Evolutionary conservation across 768 basidiomycete species (phyloP).

Genomic region (Pisolithus albus): DNA sequence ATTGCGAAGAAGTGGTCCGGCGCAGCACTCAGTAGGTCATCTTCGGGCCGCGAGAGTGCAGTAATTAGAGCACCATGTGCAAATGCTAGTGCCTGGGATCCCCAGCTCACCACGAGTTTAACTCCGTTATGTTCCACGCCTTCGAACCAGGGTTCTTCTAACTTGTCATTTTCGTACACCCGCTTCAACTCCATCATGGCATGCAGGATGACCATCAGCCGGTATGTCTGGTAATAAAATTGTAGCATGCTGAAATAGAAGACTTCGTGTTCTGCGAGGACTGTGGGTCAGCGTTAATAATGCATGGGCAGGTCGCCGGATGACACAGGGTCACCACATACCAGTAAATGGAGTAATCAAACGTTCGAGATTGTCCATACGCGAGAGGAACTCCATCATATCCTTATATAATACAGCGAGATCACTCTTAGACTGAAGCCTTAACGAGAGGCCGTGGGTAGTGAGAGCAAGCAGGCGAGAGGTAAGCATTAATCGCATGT

Average conservation of each 20-base stretch:
- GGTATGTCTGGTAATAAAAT: constrained; percentile 35
- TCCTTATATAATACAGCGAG: constrained; percentile 30
- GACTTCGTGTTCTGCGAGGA: constrained; percentile 35
- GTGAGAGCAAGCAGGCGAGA: constrained; percentile 31
- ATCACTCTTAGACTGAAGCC: constrained; percentile 19
- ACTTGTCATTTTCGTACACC: constrained; percentile 12
- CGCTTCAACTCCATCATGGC: constrained; percentile 25
- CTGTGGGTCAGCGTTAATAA: constrained; percentile 27
- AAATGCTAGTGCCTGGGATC: constrained; percentile 31
- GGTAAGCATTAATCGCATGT: constrained; percentile 32
- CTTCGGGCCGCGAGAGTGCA: constrained; percentile 29
- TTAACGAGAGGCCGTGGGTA: constrained; percentile 27
- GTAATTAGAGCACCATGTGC: constrained; percentile 34
- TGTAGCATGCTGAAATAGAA: constrained; percentile 38
- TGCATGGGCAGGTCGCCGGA: constrained; percentile 1
- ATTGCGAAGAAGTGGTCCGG: constrained; percentile 38
- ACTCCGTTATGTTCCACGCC: constrained; percentile 27
- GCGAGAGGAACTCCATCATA: constrained; percentile 24
- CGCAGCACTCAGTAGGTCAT: constrained; percentile 31
- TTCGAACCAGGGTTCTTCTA: constrained; percentile 26
- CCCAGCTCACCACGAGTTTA: constrained; percentile 30
- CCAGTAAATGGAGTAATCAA: constrained; percentile 33
- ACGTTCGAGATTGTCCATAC: constrained; percentile 32
- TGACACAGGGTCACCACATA: constrained; percentile 14
- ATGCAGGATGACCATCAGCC: constrained; percentile 33